Conservation (phyloP, 2,329 filamentous ascomycete genomes). For the Pseudogymnoascus sp. region DNA sequence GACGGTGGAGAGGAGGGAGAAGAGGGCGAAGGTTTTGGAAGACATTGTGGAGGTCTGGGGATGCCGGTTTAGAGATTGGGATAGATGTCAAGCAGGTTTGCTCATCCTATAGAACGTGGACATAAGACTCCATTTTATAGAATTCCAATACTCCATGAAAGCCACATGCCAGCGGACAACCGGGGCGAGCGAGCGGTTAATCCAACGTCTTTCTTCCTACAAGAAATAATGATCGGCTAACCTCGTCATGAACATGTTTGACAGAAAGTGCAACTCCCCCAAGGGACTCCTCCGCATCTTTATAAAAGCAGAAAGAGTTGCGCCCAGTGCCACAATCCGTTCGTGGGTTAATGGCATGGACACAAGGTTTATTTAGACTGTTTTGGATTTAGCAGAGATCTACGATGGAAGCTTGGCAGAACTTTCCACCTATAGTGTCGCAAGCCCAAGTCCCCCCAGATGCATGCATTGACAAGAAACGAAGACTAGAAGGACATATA, state of each 20-base stretch:
- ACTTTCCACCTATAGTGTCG: background rate
- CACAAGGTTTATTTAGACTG: background rate
- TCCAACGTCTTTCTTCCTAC: background rate
- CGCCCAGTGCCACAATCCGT: background rate
- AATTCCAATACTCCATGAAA: background rate
- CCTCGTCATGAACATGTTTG: background rate
- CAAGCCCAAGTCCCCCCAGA: no score
- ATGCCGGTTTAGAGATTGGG: background rate
- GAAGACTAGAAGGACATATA: background rate
- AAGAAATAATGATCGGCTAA: background rate
- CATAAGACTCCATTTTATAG: background rate
- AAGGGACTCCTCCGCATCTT: background rate
- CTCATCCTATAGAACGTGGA: background rate
- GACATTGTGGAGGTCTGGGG: background rate
- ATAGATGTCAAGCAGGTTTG: background rate
- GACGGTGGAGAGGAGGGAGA: background rate
- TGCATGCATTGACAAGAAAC: no score
- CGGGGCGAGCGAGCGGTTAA: no score
- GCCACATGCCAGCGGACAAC: background rate
- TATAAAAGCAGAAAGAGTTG: background rate
- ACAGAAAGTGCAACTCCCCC: background rate
- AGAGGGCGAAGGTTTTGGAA: background rate
- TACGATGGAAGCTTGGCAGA: background rate
- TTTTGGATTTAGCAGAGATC: background rate
- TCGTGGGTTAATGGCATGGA: background rate